Base-by-base conservation (phyloP, 2,329 filamentous ascomycete species). In the Penicillium brasilianum region DNA sequence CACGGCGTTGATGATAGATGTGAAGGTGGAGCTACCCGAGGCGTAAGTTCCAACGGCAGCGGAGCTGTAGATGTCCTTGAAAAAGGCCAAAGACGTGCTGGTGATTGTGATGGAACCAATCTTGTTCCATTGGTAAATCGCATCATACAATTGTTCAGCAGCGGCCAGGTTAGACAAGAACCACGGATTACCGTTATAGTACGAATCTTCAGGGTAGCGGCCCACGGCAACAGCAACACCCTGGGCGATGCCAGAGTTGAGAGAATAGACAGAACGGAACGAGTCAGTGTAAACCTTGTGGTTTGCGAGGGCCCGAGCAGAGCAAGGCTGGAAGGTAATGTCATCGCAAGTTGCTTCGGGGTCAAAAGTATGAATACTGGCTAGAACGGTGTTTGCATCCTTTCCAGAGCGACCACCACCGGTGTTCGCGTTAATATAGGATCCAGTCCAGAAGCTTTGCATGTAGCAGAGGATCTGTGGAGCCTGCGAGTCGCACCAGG, bases 111-210 rank as follows among this genome's bases (percentile, higher is more conserved):
- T 83, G 4, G 82, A 87, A 1, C 87, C 87, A 25, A 82, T 75
- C 41, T 81, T 77, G 64, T 88, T 82, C 90, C 90, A 94, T 53
- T 89, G 87, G 66, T 89, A 88, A 1, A 93, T 71, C 0, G 91
- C 89, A 68, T 90, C 88, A 73, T 93, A 95, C 2, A 96, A 84
- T 72, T 91, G 88, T 76, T 95, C 91, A 3, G 91, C 92, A 0
- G 90, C 90, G 1, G 90, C 90, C 28, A 92, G 82, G 1, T 90
- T 94, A 68, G 84, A 84, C 16, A 94, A 82, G 69, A 92, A 84
- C 91, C 91, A 95, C 1, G 91, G 91, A 74, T 95, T 93, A 1
- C 90, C 91, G 61, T 86, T 86, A 75, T 88, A 90, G 77, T 94
- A 95, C 3, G 82, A 77, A 68, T 96, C 91, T 74, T 91, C 89